Evolutionary conservation across 352 stramenopile genomes (phyloP).

Genomic region (Plasmopara muralis): DNA sequence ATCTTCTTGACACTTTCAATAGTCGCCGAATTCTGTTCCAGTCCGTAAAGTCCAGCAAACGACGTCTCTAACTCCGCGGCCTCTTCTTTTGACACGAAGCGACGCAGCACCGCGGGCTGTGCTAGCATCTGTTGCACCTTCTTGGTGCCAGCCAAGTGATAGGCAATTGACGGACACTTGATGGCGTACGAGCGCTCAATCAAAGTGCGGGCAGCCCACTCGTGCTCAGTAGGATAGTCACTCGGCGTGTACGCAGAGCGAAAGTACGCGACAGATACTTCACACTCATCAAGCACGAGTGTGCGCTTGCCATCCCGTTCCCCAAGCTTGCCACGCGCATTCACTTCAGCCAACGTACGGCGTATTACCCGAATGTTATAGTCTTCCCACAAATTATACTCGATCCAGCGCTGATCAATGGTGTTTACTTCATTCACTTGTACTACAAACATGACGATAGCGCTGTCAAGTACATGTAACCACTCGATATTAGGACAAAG

Average conservation of each 20-base stretch:
- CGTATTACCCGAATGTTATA: constrained; percentile 75
- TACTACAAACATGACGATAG: constrained; percentile 88
- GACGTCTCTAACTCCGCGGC: constrained; percentile 70
- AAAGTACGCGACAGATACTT: constrained; percentile 95
- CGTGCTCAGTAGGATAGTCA: constrained; percentile 89
- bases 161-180: constrained; percentile 94
- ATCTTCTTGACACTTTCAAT: constrained; percentile 69
- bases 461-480: constrained; percentile 22
- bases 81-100: constrained; percentile 82
- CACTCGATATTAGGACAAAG: constrained; percentile 2
- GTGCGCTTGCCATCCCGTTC: constrained; percentile 35
- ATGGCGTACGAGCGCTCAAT: constrained; percentile 90
- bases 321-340: constrained; percentile 28
- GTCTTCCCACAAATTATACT: constrained; percentile 88
- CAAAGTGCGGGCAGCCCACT: constrained; percentile 86
- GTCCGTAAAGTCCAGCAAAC: constrained; percentile 93
- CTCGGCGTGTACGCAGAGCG: constrained; percentile 93
- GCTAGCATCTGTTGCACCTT: constrained; percentile 97
- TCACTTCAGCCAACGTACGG: constrained; percentile 64
- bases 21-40: constrained; percentile 79
- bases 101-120: constrained; percentile 71
- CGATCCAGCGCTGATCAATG: constrained; percentile 90
- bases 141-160: constrained; percentile 97
- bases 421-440: constrained; percentile 85
- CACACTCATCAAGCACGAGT: constrained; percentile 51